Evolutionary conservation across 768 basidiomycete genomes (phyloP).

Genomic region (Imleria badia): DNA sequence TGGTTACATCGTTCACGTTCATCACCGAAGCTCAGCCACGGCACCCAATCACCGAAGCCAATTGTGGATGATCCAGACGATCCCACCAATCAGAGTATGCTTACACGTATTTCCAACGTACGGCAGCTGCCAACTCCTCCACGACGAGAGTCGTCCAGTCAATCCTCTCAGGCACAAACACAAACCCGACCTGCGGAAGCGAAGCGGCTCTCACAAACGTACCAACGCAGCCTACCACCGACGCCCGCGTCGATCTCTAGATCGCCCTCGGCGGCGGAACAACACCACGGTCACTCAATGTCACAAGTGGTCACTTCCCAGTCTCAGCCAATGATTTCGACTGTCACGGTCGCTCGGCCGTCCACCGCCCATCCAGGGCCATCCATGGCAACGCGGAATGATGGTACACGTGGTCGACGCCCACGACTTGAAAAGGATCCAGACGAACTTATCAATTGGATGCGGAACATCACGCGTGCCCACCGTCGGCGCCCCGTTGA

Average conservation of each 20-base stretch:
- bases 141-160: conserved; percentile 17
- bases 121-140: conserved; percentile 37
- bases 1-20: conserved; percentile 37
- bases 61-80: conserved; percentile 21
- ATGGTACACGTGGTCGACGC: conserved; percentile 12
- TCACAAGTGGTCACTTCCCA: conserved; percentile 15
- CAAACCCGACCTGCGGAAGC: conserved; percentile 11
- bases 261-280: conserved; percentile 13
- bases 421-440: conserved; percentile 30
- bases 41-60: conserved; percentile 11
- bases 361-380: conserved; percentile 18
- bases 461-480: conserved; percentile 25
- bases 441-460: conserved; percentile 26
- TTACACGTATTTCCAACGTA: conserved; percentile 24
- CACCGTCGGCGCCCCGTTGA: conserved; percentile 32
- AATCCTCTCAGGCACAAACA: conserved; percentile 15
- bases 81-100: conserved; percentile 5
- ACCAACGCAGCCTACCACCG: conserved; percentile 41
- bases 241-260: conserved; percentile 33
- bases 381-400: conserved; percentile 10
- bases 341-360: neutral
- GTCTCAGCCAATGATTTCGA: neutral
- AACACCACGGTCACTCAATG: conserved; percentile 22
- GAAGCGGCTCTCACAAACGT: conserved; percentile 27
- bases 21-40: conserved; percentile 33